Base-by-base conservation (phyloP, 345 rosid genomes). In the Carallia brachiata region DNA sequence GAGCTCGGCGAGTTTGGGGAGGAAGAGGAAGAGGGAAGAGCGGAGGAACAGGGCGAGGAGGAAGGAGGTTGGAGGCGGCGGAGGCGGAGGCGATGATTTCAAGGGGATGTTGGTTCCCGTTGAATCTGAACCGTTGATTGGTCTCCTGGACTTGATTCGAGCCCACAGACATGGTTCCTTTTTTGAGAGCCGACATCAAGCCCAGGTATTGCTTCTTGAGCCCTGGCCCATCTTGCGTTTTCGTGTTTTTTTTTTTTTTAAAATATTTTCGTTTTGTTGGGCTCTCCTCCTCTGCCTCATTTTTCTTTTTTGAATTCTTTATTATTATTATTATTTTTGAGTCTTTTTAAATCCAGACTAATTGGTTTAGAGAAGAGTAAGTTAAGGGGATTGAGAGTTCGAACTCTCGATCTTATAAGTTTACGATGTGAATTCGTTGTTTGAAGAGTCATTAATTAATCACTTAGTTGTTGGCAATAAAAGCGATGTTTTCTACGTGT, bases 81-180 rank as follows among this genome's bases (percentile, higher is more conserved):
- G 72, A 52, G 72, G 69, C 36, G 75, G 62, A 13, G 48, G 17
- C 50, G 17, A 44, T 44, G 50, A 16, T 44, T 3, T 12, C 17
- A 44, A 44, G 52, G 84, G 65, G 0, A 69, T 77, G 79, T 80
- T 70, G 65, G 54, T 15, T 34, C 66, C 36, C 37, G 76, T 52
- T 34, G 62, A 84, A 84, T 89, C 90, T n/a, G 83, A 84, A 78
- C 88, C 90, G 84, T 81, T 84, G 83, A 68, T 80, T 32, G 58
- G 68, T 16, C 30, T 84, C 1, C 23, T 91, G 66, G 83, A 86
- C 61, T 71, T 75, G 80, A 80, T 89, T 73, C 82, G 90, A 79
- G 75, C 89, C 72, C 90, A 89, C 70, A 69, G 71, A 37, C 81
- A 84, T 65, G 79, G 81, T 68, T 79, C 86, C 63, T 74, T 79